Conservation (phyloP, 2,329 filamentous ascomycete genomes). For the Cladosporium cucumerinum region DNA sequence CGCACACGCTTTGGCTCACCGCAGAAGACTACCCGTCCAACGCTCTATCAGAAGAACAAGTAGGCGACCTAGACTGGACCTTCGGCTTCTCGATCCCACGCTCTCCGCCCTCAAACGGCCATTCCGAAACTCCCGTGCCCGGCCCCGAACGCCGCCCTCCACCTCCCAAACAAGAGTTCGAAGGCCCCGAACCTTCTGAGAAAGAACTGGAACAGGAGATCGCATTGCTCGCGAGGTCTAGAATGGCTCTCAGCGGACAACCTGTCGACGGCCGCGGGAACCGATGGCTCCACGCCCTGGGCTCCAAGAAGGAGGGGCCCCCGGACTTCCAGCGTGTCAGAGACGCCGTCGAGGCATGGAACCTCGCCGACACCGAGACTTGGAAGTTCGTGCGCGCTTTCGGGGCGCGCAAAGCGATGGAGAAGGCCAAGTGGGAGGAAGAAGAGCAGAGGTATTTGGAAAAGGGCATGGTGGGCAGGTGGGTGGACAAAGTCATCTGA, state of each 20-base stretch:
- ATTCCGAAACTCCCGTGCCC: conserved; percentile 57
- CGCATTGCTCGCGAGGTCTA: conserved; percentile 53
- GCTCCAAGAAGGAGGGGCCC: neutral
- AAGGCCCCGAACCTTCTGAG: conserved; percentile 50
- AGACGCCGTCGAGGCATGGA: conserved; percentile 49
- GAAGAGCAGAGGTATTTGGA: conserved; percentile 64
- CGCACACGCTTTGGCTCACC: conserved; percentile 75
- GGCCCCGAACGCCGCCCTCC: conserved; percentile 54
- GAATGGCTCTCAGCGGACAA: conserved; percentile 28
- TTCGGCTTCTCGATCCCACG: conserved; percentile 80
- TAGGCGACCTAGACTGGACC: conserved; percentile 73
- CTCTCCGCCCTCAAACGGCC: conserved; percentile 50
- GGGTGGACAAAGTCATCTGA: conserved; percentile 26
- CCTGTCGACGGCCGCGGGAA: neutral
- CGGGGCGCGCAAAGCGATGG: conserved; percentile 59
- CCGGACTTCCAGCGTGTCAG: conserved; percentile 29
- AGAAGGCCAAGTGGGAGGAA: conserved; percentile 66
- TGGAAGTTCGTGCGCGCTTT: conserved; percentile 73
- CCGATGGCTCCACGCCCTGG: too few relatives aligned
- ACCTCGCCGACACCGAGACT: conserved; percentile 69
- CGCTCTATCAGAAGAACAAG: conserved; percentile 39
- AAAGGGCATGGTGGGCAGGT: conserved; percentile 44
- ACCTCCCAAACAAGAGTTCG: conserved; percentile 45
- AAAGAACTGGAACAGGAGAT: conserved; percentile 56
- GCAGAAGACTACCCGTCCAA: conserved; percentile 55